Evolutionary conservation across 2,329 filamentous ascomycete species (phyloP).

Genomic region (Neodidymelliopsis sp.): DNA sequence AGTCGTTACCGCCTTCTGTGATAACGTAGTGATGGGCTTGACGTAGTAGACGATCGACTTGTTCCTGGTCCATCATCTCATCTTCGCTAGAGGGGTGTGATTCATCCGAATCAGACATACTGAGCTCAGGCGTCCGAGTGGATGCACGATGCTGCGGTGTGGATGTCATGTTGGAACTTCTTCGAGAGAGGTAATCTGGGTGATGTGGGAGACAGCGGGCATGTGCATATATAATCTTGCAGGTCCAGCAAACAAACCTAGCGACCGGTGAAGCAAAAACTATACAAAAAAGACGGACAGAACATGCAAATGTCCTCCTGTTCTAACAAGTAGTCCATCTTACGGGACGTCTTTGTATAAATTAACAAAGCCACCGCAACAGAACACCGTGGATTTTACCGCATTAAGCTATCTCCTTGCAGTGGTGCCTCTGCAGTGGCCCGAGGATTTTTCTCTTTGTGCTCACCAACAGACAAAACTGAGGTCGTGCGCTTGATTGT

Average conservation of each 20-base stretch:
- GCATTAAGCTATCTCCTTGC: slow-evolving; percentile 25
- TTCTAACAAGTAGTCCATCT: slow-evolving; percentile 4
- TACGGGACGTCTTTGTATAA: slow-evolving; percentile 27
- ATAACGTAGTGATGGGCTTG: slow-evolving; percentile 40
- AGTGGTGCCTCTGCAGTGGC: slow-evolving; percentile 19
- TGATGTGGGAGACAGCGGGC: neutral
- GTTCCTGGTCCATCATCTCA: slow-evolving; percentile 10
- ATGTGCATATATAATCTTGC: slow-evolving; percentile 3
- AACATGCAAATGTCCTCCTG: neutral
- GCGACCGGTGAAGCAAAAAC: neutral
- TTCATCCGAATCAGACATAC: slow-evolving; percentile 14
- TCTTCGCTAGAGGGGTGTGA: slow-evolving; percentile 12
- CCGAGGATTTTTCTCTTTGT: slow-evolving; percentile 28
- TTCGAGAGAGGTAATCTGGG: neutral
- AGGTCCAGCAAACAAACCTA: slow-evolving; percentile 14
- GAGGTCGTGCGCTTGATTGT: slow-evolving; percentile 8
- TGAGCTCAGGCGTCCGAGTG: slow-evolving; percentile 7
- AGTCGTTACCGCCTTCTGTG: slow-evolving; percentile 31
- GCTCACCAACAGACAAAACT: slow-evolving; percentile 10
- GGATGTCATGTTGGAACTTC: slow-evolving; percentile 10
- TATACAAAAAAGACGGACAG: neutral
- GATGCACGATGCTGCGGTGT: neutral
- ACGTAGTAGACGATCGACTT: slow-evolving; percentile 33
- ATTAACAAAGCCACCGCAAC: slow-evolving; percentile 30
- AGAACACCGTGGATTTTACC: slow-evolving; percentile 23